These are phyloP conservation scores for Alternaria panax DNA, from an alignment of 2,329 filamentous ascomycete genomes.

Conservation along the genomic window DNA sequence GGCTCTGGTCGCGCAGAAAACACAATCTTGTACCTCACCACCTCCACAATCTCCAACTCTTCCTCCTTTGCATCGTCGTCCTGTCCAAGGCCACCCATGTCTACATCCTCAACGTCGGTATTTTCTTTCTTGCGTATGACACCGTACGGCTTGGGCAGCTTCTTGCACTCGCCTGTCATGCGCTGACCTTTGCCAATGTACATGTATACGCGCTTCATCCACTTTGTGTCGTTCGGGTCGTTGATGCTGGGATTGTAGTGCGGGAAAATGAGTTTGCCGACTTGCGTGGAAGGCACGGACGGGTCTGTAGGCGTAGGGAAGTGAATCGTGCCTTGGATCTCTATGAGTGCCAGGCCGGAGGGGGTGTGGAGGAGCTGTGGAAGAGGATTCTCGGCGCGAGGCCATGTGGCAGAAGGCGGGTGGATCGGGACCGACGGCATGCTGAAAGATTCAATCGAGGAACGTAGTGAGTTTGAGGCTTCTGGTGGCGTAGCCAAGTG, in stretches of 20 bases:
- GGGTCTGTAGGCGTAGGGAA: slow-evolving; percentile 65
- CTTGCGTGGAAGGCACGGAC: slow-evolving; percentile 53
- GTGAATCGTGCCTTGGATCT: slow-evolving; percentile 92
- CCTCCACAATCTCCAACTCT: slow-evolving; percentile 82
- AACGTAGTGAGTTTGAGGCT: not conserved
- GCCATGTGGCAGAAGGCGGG: slow-evolving; percentile 2
- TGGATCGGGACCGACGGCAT: slow-evolving; percentile 47
- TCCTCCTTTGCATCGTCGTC: slow-evolving; percentile 35
- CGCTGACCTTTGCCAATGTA: slow-evolving; percentile 90
- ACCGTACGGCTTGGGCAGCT: slow-evolving; percentile 78
- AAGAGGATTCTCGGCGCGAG: slow-evolving; percentile 63
- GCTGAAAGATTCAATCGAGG: not conserved
- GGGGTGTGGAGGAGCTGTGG: slow-evolving; percentile 88
- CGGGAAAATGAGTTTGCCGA: slow-evolving; percentile 82
- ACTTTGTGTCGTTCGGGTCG: slow-evolving; percentile 65
- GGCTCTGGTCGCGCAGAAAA: slow-evolving; percentile 88
- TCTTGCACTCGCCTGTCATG: slow-evolving; percentile 89
- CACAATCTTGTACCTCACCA: slow-evolving; percentile 85
- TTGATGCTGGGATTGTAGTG: slow-evolving; percentile 66
- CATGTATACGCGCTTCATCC: slow-evolving; percentile 90
- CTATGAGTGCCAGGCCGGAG: slow-evolving; percentile 84
- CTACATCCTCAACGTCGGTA: slow-evolving; percentile 33
- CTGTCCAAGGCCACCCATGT: slow-evolving; percentile 32
- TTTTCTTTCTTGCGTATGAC: slow-evolving; percentile 66
- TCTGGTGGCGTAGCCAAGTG: not conserved